A percentile compares a stretch with the other conserved stretches of the same genome.
phyloP scores from a whole-genome alignment of 1,284 basidiomycete species.

The Schizophyllum commune region DNA sequence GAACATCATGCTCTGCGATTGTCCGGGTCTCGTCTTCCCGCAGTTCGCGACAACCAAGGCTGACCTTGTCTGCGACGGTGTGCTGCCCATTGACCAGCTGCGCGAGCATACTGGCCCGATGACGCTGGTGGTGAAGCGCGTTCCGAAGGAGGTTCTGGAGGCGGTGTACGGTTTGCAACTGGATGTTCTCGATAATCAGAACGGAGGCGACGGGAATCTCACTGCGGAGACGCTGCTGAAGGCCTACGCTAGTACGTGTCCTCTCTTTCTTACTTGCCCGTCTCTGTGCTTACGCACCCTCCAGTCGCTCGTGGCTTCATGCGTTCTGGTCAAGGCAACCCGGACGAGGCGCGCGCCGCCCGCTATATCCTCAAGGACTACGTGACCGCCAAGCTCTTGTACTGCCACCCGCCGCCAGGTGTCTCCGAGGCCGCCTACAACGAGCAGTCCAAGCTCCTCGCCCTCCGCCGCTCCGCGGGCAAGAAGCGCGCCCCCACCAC shows the following conservation, averaged over 20 bases:
- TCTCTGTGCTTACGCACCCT: conserved; percentile 9
- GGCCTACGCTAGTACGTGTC: conserved; percentile 80
- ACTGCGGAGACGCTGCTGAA: conserved; percentile 82
- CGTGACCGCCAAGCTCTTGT: conserved; percentile 90
- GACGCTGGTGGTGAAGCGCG: conserved; percentile 71
- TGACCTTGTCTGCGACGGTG: conserved; percentile 94
- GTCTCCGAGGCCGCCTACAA: conserved; percentile 75
- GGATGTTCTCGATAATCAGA: conserved; percentile 60
- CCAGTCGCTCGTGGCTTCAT: conserved; percentile 91
- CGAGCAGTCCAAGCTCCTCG: conserved; percentile 55
- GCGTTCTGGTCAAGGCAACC: conserved; percentile 92
- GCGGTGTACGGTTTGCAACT: conserved; percentile 86
- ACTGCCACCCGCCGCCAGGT: conserved; percentile 81
- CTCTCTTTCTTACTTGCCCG: not conserved
- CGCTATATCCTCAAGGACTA: conserved; percentile 97
- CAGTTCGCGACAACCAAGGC: conserved; percentile 97
- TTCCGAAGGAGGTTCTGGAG: conserved; percentile 85
- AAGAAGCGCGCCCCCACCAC: conserved; percentile 85
- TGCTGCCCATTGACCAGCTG: conserved; percentile 97
- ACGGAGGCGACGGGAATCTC: conserved; percentile 78
- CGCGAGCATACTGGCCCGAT: conserved; percentile 89
- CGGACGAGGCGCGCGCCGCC: conserved; percentile 92
- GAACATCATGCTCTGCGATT: conserved; percentile 91
- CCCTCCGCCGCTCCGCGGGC: conserved; percentile 49
- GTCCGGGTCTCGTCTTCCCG: conserved; percentile 97